Evolutionary conservation across 2,329 filamentous ascomycete species (phyloP), one percentile per base, ranked within the genome.

Genomic region (Colletotrichum euphorbiae): DNA sequence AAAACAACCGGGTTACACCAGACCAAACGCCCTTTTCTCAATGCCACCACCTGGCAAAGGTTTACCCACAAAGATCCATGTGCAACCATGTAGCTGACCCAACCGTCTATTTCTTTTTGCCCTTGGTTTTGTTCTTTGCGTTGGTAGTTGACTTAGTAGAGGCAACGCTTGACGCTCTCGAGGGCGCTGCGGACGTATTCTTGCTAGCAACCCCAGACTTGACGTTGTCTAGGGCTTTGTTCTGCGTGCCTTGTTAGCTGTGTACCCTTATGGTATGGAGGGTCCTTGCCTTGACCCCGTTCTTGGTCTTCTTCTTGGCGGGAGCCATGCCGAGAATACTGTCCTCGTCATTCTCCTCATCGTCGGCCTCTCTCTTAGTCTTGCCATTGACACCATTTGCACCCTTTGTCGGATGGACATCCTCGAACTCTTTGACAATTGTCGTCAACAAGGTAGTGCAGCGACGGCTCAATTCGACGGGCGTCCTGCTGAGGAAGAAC

Each of bases 401-500:
- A 9, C 81, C 81, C 68, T 84, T 86, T 19, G 78, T 77, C 8
- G 83, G 80, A 51, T 85, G 84, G 42, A 83, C 79, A 62, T 91
- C 90, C 76, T 98, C 95, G 79, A 98, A 97, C 80, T 99, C 96
- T 79, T 96, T 92, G 59, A 96, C 92, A 54, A 99, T 93, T 0
- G 96, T 97, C 40, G 95, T 97, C 71, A 99, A 89, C 59, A 99
- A 86, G 1, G 97, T 99, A 36, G 93, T 97, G 82, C 96, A 98
- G 59, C 97, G 89, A 74, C 96, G 90, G 70, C 93, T 92, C 73
- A 99, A 91, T 80, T 99, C 96, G 56, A 94, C 90, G 0, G 96
- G 93, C 4, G 95, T 99, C 51, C 96, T 89, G 78, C 93, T 97
- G 45, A 99, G 86, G 85, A 99, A 98, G 83, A 99, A 99, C 97